Conservation (phyloP, 805 yeast species). For the Metschnikowia arizonensis region DNA sequence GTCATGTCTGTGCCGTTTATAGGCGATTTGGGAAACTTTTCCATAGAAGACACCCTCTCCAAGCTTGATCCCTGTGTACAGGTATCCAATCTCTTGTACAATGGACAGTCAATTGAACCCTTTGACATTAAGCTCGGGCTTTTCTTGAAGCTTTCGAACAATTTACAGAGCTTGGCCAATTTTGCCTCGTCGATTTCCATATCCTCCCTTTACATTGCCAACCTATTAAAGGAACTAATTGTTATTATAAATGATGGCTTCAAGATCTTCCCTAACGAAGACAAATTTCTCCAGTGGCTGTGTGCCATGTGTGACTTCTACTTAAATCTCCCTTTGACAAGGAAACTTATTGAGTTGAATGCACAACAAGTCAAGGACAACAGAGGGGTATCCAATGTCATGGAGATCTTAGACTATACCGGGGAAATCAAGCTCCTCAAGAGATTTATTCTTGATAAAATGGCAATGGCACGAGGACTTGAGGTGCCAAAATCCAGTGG, state of each 20-base stretch:
- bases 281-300: slow-evolving; percentile 35
- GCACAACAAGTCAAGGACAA: slow-evolving; percentile 12
- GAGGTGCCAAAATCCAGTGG: slow-evolving; percentile 5
- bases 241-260: slow-evolving; percentile 39
- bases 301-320: slow-evolving; percentile 40
- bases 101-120: slow-evolving; percentile 9
- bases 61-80: slow-evolving; percentile 8
- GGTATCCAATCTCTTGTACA: slow-evolving; percentile 7
- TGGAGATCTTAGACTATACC: slow-evolving; percentile 34
- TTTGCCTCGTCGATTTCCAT: slow-evolving; percentile 38
- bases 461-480: slow-evolving; percentile 12
- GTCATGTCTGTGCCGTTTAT: neutral
- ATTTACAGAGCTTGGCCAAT: slow-evolving; percentile 36
- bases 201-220: slow-evolving; percentile 38
- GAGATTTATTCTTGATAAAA: slow-evolving; percentile 29
- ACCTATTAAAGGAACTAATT: slow-evolving; percentile 33
- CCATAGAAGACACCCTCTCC: slow-evolving; percentile 9
- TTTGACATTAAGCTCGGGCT: slow-evolving; percentile 18
- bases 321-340: slow-evolving; percentile 23
- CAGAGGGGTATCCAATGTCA: slow-evolving; percentile 13
- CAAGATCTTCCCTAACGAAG: slow-evolving; percentile 18
- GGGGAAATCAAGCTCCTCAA: slow-evolving; percentile 50
- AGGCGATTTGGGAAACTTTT: slow-evolving; percentile 6
- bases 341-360: slow-evolving; percentile 25
- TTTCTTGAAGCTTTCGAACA: slow-evolving; percentile 33